These are phyloP conservation scores for Populus nigra DNA, from an alignment of 345 rosid species.

Conservation along the genomic window DNA sequence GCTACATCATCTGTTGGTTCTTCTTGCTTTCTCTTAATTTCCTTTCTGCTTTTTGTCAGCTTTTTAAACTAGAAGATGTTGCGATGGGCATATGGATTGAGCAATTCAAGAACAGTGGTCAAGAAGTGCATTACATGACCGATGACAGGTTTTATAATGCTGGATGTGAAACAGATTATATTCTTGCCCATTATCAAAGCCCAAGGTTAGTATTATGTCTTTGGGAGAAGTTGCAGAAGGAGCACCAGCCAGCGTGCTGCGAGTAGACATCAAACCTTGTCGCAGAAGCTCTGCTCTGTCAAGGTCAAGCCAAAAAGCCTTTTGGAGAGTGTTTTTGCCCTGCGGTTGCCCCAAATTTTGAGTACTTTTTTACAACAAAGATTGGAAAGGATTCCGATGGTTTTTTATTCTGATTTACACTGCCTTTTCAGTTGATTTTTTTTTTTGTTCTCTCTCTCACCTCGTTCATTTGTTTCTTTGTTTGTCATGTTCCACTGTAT, in stretches of 20 bases:
- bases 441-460: too few species aligned
- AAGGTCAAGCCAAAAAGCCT: neutral
- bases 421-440: too few species aligned
- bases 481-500: neutral
- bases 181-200: conserved; percentile 88
- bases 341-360: too few species aligned
- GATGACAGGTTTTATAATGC: conserved; percentile 74
- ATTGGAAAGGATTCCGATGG: too few species aligned
- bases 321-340: too few species aligned
- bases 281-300: neutral
- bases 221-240: conserved; percentile 83
- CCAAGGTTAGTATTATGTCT: conserved; percentile 75
- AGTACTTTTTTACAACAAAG: too few species aligned
- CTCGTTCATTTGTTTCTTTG: neutral
- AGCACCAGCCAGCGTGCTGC: conserved; percentile 64
- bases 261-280: conserved; percentile 37
- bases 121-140: conserved; percentile 53
- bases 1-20: too few species aligned
- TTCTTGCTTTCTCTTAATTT: too few species aligned
- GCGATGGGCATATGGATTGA: conserved; percentile 97
- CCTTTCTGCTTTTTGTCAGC: conserved; percentile 34
- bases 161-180: conserved; percentile 66
- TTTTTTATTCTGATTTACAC: too few species aligned
- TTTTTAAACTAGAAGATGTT: conserved; percentile 89
- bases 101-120: conserved; percentile 49